Evolutionary conservation across 257 asterid genomes (phyloP), one percentile per base, ranked within the genome.

Genomic region (Parsonsia alboflavescens): DNA sequence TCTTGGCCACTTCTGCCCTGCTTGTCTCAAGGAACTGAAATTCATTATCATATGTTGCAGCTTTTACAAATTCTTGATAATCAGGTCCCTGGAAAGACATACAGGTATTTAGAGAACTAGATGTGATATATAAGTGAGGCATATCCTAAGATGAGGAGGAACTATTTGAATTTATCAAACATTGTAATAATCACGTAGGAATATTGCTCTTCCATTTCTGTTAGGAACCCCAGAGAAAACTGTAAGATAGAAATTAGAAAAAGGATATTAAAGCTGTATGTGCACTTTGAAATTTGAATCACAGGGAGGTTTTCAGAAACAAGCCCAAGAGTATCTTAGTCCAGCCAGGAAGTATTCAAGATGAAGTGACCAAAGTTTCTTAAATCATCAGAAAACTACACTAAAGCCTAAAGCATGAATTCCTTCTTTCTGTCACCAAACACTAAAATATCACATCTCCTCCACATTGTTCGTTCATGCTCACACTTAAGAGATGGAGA

Each of bases 21-120:
- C 85, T 86, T n/a, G 97, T 88, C 83, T 87, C 94, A 65, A 95
- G 86, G 84, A 95, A 95, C 76, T 95, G 98, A 77, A 89, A 80
- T 75, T 90, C 97, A 82, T 87, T 84, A 62, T 95, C 99, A 58
- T 84, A 81, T 74, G 69, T 76, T 61, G 99, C 96, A 74, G 97
- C 96, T 82, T 87, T 89, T 36, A 79, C n/a, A 73, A 89, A 95
- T 73, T 86, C 96, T 73, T 76, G 90, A 74, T 92, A 88, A 70
- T 88, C 89, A 54, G 81, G 76, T 80, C 94, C 99, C 99, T 95
- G 89, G 76, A n/a, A 62, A 73, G 72, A 79, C 61, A 50, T 17
- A 52, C 8, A 54, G 12, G 21, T 39, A 53, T 45, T 70, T 53
- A 45, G 53, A 12, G 13, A 64, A 61, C 67, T 0, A 50, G 63